Evolutionary conservation across 2,329 filamentous ascomycete species (phyloP), one percentile per base, ranked within the genome.

Genomic region (Fusarium albosuccineum): DNA sequence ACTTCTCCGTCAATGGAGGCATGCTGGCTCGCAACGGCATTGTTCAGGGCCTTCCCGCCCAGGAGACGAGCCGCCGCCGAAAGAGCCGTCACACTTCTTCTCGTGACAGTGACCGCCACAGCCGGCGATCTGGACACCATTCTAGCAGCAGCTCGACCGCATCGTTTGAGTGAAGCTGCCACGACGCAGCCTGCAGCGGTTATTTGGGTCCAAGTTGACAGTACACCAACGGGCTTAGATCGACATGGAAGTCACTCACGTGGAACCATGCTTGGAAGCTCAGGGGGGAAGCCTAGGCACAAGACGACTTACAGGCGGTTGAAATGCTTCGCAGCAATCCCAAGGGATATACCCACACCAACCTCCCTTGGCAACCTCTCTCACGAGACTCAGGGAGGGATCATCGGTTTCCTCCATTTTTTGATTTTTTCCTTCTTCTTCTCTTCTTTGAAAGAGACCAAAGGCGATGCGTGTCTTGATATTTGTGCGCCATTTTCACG

Each of bases 1-100:
- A 97, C 85, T 97, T 97, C 82, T 97, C 93, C 57, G 92, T 97
- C 79, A 97, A 97, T 77, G 94, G 97, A 74, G 95, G 95, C 77
- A 97, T 97, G 93, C 83, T 90, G 67, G 88, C 88, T 66, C 86
- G 88, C 68, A 91, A 90, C 74, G 88, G 88, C 42, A 89, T 90
- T 66, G 87, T 91, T 66, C 88, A 91, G 78, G 88, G 88, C 50
- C 82, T 91, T 37, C 88, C 88, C 13, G 86, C 83, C 57, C 82
- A 83, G 69, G 80, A 86, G 57, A 80, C 75, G 64, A 79, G 79
- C 74, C 86, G 82, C 70, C 81, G 83, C 62, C 77, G 82, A 70
- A 85, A 85, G 78, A 84, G 83, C 77, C 82, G 85, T 65, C 85
- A 85, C 68, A 78, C 81, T n/a, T 82, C 83, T 7, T 81, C 80